These are phyloP conservation scores for Cladosporium sp. DNA, from an alignment of 2,329 filamentous ascomycete genomes.

Conservation along the genomic window DNA sequence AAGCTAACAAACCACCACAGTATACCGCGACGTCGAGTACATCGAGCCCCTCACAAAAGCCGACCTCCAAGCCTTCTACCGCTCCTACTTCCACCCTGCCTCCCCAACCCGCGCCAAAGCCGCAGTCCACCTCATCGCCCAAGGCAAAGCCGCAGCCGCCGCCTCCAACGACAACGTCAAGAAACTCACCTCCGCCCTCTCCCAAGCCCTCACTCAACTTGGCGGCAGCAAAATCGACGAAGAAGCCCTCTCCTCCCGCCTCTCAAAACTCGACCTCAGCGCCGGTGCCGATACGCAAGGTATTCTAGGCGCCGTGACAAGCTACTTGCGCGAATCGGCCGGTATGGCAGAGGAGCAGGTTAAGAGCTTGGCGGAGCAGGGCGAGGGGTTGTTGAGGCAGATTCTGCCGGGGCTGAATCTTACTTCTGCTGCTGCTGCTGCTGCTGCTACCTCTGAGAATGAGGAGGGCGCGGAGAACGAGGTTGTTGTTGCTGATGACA, in stretches of 20 bases:
- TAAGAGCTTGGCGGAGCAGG: conserved; percentile 51
- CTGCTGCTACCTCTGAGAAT: neutral
- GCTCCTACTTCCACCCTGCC: conserved; percentile 70
- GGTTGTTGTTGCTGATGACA: neutral
- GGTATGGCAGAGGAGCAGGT: conserved; percentile 53
- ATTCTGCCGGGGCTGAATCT: conserved; percentile 48
- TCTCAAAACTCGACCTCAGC: conserved; percentile 49
- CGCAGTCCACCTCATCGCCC: conserved; percentile 79
- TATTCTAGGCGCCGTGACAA: conserved; percentile 46
- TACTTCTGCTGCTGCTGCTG: conserved; percentile 1
- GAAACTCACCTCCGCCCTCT: conserved; percentile 45
- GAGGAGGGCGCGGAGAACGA: conserved; percentile 3
- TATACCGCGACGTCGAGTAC: conserved; percentile 72
- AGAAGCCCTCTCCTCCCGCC: conserved; percentile 43
- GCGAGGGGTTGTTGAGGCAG: conserved; percentile 49
- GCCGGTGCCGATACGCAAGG: conserved; percentile 40
- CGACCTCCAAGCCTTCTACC: conserved; percentile 79
- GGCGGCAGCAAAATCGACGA: conserved; percentile 48
- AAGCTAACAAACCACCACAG: conserved; percentile 42
- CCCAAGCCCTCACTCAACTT: conserved; percentile 49
- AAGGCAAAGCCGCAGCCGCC: conserved; percentile 48
- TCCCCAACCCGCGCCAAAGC: conserved; percentile 78
- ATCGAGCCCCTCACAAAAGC: conserved; percentile 74
- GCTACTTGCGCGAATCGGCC: conserved; percentile 40
- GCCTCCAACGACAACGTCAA: conserved; percentile 35